These are phyloP conservation scores for Saccharomycopsis babjevae DNA, from an alignment of 805 yeast genomes.

Conservation along the genomic window DNA sequence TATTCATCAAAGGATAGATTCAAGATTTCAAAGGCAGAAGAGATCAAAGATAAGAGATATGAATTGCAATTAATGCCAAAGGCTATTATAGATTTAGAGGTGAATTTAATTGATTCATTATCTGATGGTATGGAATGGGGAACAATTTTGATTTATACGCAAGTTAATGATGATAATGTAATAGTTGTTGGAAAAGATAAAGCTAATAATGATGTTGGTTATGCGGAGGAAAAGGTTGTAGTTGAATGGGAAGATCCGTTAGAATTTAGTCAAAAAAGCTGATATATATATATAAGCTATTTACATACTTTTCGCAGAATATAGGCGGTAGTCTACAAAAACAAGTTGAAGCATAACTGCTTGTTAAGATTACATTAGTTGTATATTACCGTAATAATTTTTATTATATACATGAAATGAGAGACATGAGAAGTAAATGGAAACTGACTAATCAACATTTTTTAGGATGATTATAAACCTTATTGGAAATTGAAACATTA, in stretches of 20 bases:
- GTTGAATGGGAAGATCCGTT: slow-evolving; percentile 71
- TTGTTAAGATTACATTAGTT: not conserved
- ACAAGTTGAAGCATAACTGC: not conserved
- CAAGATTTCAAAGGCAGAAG: slow-evolving; percentile 28
- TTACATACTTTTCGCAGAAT: not conserved
- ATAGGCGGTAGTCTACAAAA: not conserved
- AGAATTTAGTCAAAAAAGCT: slow-evolving; percentile 2
- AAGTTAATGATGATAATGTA: slow-evolving; percentile 43
- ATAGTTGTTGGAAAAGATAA: slow-evolving; percentile 31
- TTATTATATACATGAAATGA: not conserved
- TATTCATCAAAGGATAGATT: slow-evolving; percentile 50
- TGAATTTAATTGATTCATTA: slow-evolving; percentile 31
- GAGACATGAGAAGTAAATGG: not conserved
- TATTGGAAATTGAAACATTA: too few species aligned
- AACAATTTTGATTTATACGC: slow-evolving; percentile 75
- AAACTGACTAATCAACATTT: too few species aligned
- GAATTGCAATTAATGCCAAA: slow-evolving; percentile 95
- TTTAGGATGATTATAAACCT: too few species aligned
- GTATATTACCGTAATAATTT: not conserved
- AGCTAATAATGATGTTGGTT: slow-evolving; percentile 64
- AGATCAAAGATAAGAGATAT: slow-evolving; percentile 42
- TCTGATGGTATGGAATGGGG: slow-evolving; percentile 96
- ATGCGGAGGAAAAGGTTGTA: slow-evolving; percentile 69
- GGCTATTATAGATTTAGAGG: slow-evolving; percentile 74
- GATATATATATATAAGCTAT: not conserved